These are phyloP conservation scores for Tulasnella sp. DNA, from an alignment of 768 basidiomycete genomes.

Conservation along the genomic window DNA sequence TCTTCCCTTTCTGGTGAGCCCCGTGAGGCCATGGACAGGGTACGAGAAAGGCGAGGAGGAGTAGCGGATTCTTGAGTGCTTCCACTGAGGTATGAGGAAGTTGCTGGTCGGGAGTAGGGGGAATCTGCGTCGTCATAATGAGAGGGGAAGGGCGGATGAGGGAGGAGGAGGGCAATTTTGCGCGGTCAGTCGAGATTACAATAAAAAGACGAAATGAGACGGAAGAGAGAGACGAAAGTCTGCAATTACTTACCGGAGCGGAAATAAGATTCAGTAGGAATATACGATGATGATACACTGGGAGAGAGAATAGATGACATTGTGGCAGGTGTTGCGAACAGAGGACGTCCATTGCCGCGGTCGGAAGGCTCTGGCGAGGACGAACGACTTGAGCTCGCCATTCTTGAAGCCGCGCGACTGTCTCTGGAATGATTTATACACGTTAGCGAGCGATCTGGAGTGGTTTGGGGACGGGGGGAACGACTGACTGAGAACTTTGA, in stretches of 20 bases:
- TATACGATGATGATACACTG: conserved; percentile 6
- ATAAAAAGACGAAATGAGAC: not conserved
- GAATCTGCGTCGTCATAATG: not conserved
- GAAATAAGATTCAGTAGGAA: not conserved
- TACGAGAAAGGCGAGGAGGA: conserved; percentile 19
- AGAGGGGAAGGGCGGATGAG: not conserved
- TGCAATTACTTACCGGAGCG: not conserved
- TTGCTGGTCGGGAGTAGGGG: not conserved
- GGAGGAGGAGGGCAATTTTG: not conserved
- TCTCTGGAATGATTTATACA: not conserved
- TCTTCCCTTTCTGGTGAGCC: conserved; percentile 17
- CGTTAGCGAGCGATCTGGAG: not conserved
- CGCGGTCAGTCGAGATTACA: not conserved
- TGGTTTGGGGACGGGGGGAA: not conserved
- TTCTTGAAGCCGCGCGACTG: not conserved
- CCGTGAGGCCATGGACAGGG: conserved; percentile 15
- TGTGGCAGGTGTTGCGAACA: conserved; percentile 16
- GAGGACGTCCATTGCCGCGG: conserved; percentile 7
- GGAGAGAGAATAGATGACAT: conserved; percentile 23
- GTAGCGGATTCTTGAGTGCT: not conserved
- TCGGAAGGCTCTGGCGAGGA: not conserved
- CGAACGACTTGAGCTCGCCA: conserved; percentile 3
- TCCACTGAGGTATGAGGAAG: not conserved
- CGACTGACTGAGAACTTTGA: not conserved
- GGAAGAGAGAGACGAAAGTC: not conserved